Base-by-base conservation (phyloP, 176 grass and related monocot species). In the Triticum dicoccoides region DNA sequence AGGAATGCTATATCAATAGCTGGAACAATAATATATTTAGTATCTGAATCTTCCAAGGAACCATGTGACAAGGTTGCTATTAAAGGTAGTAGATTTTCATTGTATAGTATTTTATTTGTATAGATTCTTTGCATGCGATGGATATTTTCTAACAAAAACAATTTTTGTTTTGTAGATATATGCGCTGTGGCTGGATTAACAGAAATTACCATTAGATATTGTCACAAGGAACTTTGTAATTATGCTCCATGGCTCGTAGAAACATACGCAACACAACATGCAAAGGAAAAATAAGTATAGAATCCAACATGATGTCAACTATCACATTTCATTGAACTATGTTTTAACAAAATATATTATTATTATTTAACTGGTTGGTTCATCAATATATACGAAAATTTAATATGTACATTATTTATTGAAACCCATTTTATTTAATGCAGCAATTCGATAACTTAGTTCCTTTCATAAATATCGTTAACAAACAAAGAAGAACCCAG, bases 1-100 rank as follows among this genome's bases (percentile, higher is more conserved):
- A 65, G 78, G 37, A 80, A 80, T 65, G 78, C 33, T 44, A 39
- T 80, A 42, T 80, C 35, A 65, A 65, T 80, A 18, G 78, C 37
- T 18, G 78, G 34, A 65, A 20, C 59, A 65, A 80, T 80, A 65
- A 80, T 80, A 63, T 80, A 80, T 44, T 65, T 80, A 65, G 65
- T 80, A 80, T 80, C 78, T 18, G 13, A 80, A 42, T 80, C 13
- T 10, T 80, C 24, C 11, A 30, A 20, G 38, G 78, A 80, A 64
- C 38, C 37, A 63, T 8, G 23, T 0, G 35, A 80, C 61, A 80
- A 80, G 42, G 14, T 65, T 25, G 23, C 13, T 42, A 62, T 80
- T 24, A 65, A 45, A 80, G 78, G 78, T 80, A 61, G 23, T 44
- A 29, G 8, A 80, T 42, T 76, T 15, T 76, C 27, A 76, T 64